Evolutionary conservation across 805 yeast genomes (phyloP), one percentile per base, ranked within the genome.

Genomic region (Ogataea angusta): DNA sequence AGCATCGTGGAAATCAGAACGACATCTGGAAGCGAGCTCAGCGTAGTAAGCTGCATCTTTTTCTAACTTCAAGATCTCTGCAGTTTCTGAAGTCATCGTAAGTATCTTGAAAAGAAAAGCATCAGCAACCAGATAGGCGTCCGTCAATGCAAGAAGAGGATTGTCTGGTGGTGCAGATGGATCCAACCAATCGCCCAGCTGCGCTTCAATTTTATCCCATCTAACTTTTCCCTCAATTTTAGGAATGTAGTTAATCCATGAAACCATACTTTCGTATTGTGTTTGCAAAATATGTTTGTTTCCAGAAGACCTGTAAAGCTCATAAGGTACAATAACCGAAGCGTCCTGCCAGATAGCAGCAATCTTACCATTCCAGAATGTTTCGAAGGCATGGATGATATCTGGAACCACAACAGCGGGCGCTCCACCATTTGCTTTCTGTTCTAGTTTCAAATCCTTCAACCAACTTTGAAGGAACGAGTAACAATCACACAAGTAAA

Each of bases 181-280:
- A 36, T 55, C 59, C 19, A 53, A 39, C 57, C 57, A 53, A 25
- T 53, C 54, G 15, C 64, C 73, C 36, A 70, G 33, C 32, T 53
- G 57, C 13, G 43, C 31, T 3, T 26, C 63, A n/a, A 36, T 29
- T 14, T 43, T 29, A 15, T 23, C 38, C 49, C 49, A 46, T 14
- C 49, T 24, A 10, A 47, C 24, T 25, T 49, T 47, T 5, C 49
- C 53, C 10, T 35, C 35, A 17, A 45, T 32, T 21, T 44, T 49
- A 3, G 53, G 53, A 9, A 49, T 41, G 28, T 33, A 41, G 16
- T 49, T 42, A 36, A 47, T 31, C 53, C 53, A 49, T 3, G 38
- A 28, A 18, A 23, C 28, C 46, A 46, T 46, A 28, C 50, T 47
- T 13, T 42, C 33, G 30, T 36, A 49, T 21, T 48, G 45, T 4